Evolutionary conservation across 2,329 filamentous ascomycete species (phyloP), one percentile per base, ranked within the genome.

Genomic region (Neophaeococcomyces mojaviensis): DNA sequence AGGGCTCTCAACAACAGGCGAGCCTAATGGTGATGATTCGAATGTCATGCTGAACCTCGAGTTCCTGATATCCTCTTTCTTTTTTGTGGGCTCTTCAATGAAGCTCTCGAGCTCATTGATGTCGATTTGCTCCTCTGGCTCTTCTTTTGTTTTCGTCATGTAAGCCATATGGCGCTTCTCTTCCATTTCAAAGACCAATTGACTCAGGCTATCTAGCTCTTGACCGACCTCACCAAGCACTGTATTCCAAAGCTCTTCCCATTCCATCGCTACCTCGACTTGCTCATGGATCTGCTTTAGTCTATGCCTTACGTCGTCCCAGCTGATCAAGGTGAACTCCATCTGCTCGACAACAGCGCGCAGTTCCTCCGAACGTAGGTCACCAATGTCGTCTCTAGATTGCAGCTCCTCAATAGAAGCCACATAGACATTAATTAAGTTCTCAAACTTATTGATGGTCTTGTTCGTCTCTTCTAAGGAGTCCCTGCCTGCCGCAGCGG

Each of bases 251-350:
- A 98, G 73, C 67, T 97, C 89, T 64, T 96, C 89, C 90, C 90
- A 98, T 61, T 98, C 92, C 88, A 97, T 94, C 38, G 92, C 92
- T 48, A 95, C 81, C 65, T 97, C 92, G 15, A 98, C 90, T 61
- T 97, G 90, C 39, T 78, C 78, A 62, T 94, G 94, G 46, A 95
- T 84, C 20, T 69, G 82, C 52, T 84, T 84, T 41, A 98, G 70
- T 1, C 84, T 83, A 34, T 71, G 73, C 58, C 88, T 85, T 58
- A 96, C 90, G 54, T 82, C 81, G 36, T 80, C 75, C 92, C 92
- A 98, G 58, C 89, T 86, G 30, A 74, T 74, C 50, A 95, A 71
- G 49, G 95, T 92, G 16, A 75, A 73, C 58, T 97, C 90, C 85
- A 97, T 95, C 67, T 95, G 88, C 9, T 78, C 73, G 19, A 96